Evolutionary conservation across 192 early-diverging fungal species (phyloP), one percentile per base, ranked within the genome.

Genomic region (Umbelopsis vinacea): DNA sequence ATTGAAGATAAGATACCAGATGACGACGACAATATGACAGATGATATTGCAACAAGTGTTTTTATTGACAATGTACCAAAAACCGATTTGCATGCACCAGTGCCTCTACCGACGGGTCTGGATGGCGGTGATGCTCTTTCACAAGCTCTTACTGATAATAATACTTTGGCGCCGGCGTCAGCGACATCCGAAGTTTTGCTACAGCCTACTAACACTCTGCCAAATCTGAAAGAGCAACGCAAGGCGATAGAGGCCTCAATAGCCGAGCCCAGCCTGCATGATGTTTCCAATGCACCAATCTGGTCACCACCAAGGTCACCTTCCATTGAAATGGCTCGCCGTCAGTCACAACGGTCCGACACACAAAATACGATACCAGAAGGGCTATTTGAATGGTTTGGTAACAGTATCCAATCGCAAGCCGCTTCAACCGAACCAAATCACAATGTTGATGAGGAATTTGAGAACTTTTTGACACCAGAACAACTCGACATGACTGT

Each of bases 341-440:
- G 57, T 8, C 29, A 63, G 14, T 63, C 57, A 37, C 57, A 37
- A 35, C 57, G 33, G 19, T 63, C 57, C 35, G 57, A 37, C 1
- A 33, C 24, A 26, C 57, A 63, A 37, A 14, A 37, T n/a, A 54
- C n/a, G n/a, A 63, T 63, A 63, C 57, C 57, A 38, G 57, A 63
- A 63, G 57, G 57, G 26, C 26, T 63, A 29, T 63, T 63, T 63
- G 57, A 63, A 63, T 63, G 57, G 57, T 63, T 63, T 63, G 57
- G 57, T 0, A 63, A 35, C 33, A 63, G n/a, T 17, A 33, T 37
- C 3, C 24, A 7, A 17, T 33, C 24, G 17, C 57, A 63, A n/a
- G 57, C 7, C 7, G 26, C 26, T 35, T 14, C 33, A 9, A 63
- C 26, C 35, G 57, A 38, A 37, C 57, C 15, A 37, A 17, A 63